Evolutionary conservation across 768 basidiomycete genomes (phyloP), one percentile per base, ranked within the genome.

Genomic region (Auricularia cornea): DNA sequence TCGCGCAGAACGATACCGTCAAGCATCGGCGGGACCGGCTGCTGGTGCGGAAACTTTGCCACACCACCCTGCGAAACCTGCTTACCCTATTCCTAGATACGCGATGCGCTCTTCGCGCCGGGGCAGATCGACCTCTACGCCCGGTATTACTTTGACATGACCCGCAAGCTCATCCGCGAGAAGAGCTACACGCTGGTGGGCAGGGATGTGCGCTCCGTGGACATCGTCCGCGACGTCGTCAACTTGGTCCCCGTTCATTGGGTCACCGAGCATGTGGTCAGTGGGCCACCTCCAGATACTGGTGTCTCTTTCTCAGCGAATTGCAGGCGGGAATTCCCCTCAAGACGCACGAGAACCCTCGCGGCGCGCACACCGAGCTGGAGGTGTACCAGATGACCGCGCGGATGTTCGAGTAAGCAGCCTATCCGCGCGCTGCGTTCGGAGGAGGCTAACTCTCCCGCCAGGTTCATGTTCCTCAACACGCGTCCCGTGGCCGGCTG

Each of bases 391-490:
- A 78, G 20, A 84, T 86, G 41, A 80, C 92, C 8, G 78, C 81
- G 29, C 85, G 89, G 26, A 87, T 92, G 60, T 92, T 91, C 72
- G 74, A 83, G 85, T 90, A 64, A 67, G 85, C 74, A 4, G 20
- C 11, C 3, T 29, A 26, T 20, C 38, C 54, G 26, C 32, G 62
- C n/a, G n/a, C n/a, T n/a, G n/a, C n/a, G n/a, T n/a, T n/a, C n/a
- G n/a, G n/a, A n/a, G n/a, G n/a, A n/a, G 61, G 20, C 33, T 12
- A 23, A 30, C 26, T n/a, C 16, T 2, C 14, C 10, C 35, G 35
- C 3, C 66, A 92, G 90, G 48, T 91, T 82, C 71, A 75, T 93
- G 64, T 93, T 92, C 83, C 80, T 92, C 35, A 84, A 91, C 60
- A 76, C 84, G 26, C 88, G 89, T 60, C 69, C 81, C 2, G 77